These are phyloP conservation scores for Didymella sp. DNA, from an alignment of 2,329 filamentous ascomycete genomes.

Conservation along the genomic window DNA sequence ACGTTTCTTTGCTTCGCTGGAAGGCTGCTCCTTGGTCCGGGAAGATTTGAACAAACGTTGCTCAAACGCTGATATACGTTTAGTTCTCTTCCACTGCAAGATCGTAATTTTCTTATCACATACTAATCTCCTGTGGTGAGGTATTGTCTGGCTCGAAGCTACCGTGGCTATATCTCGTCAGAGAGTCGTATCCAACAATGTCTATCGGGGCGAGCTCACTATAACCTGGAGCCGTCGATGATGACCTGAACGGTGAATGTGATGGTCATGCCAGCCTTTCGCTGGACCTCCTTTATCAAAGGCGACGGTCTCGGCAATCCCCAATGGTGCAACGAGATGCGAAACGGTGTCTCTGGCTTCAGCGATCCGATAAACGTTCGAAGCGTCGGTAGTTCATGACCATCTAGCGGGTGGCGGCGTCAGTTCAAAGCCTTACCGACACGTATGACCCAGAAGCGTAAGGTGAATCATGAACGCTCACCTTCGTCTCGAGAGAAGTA, in stretches of 20 bases:
- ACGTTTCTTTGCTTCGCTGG: constrained; percentile 58
- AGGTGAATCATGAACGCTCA: constrained; percentile 21
- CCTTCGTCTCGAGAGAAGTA: constrained; percentile 65
- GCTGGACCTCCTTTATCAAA: constrained; percentile 34
- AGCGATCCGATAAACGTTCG: constrained; percentile 42
- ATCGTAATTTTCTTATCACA: neutral
- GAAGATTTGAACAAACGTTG: constrained; percentile 27
- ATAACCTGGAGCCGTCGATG: constrained; percentile 39
- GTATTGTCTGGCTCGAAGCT: constrained; percentile 35
- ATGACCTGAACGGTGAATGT: constrained; percentile 41
- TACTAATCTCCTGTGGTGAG: constrained; percentile 47
- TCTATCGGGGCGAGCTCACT: constrained; percentile 27
- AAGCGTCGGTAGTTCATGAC: constrained; percentile 38
- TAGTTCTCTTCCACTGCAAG: neutral
- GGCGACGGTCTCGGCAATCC: constrained; percentile 33
- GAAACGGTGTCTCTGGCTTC: constrained; percentile 39
- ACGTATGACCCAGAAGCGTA: neutral
- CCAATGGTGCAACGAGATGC: constrained; percentile 49
- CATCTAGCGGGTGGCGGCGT: constrained; percentile 28
- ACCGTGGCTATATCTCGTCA: constrained; percentile 37
- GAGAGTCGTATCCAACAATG: constrained; percentile 25
- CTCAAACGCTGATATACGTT: constrained; percentile 29
- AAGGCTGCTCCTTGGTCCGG: constrained; percentile 53
- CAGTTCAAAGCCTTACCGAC: neutral
- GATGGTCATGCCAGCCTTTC: constrained; percentile 34